These are phyloP conservation scores for Termitomyces sp. DNA, from an alignment of 768 basidiomycete species.

Conservation along the genomic window DNA sequence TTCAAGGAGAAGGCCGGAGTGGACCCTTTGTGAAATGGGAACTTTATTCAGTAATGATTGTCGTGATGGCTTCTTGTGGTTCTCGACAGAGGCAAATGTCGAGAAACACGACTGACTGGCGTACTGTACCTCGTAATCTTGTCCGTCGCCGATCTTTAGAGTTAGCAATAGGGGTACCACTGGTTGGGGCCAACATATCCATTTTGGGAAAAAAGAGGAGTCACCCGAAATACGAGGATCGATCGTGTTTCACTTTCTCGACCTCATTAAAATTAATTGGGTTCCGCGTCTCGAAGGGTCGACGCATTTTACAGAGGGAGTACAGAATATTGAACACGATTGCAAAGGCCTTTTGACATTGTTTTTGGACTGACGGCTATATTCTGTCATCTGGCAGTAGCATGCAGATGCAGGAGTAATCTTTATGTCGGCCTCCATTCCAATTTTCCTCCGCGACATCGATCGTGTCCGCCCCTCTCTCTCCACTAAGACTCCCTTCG, in stretches of 20 bases:
- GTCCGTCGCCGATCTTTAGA: conserved; percentile 21
- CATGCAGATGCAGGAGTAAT: conserved; percentile 33
- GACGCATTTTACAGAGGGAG: not conserved
- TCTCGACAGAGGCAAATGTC: not conserved
- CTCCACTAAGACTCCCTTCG: conserved; percentile 17
- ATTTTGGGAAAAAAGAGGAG: conserved; percentile 27
- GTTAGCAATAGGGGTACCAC: conserved; percentile 33
- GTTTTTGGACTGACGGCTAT: conserved; percentile 8
- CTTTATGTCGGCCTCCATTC: conserved; percentile 25
- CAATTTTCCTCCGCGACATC: conserved; percentile 33
- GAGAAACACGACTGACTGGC: not conserved
- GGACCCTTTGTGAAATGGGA: conserved; percentile 1
- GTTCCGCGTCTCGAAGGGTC: not conserved
- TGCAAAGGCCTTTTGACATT: conserved; percentile 1
- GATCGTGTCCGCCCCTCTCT: conserved; percentile 25
- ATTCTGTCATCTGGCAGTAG: conserved; percentile 11
- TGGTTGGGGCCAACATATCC: conserved; percentile 29
- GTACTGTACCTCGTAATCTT: not conserved
- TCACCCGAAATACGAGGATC: conserved; percentile 24
- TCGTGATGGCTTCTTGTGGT: not conserved
- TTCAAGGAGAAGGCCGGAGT: not conserved
- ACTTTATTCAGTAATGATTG: conserved; percentile 4
- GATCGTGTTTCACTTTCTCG: conserved; percentile 45
- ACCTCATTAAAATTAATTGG: conserved; percentile 9
- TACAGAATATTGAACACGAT: not conserved